Evolutionary conservation across 805 yeast genomes (phyloP).

Genomic region (Yarrowia porcina): DNA sequence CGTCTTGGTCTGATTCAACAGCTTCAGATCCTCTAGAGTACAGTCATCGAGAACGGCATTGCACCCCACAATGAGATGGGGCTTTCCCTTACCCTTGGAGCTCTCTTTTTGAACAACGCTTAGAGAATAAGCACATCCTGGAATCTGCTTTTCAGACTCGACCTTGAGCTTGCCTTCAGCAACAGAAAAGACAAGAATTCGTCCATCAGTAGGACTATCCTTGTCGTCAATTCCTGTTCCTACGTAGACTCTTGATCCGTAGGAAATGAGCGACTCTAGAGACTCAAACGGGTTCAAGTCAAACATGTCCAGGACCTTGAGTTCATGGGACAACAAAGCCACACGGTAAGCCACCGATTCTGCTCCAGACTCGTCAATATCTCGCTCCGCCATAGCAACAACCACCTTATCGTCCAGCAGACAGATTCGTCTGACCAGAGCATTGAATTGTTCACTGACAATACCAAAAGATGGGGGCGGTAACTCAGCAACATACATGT

Average conservation of each 20-base stretch:
- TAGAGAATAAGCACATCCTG: slow-evolving; percentile 21
- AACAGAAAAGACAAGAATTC: neutral
- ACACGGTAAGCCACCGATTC: neutral
- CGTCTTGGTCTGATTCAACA: neutral
- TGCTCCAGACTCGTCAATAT: neutral
- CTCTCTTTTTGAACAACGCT: neutral
- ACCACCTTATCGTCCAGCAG: neutral
- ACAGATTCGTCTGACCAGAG: slow-evolving; percentile 6
- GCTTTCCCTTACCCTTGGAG: neutral
- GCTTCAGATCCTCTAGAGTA: neutral
- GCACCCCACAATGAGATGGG: neutral
- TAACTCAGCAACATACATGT: slow-evolving; percentile 1
- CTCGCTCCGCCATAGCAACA: slow-evolving; percentile 12
- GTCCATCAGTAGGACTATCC: slow-evolving; percentile 8
- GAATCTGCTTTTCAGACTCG: neutral
- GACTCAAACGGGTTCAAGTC: slow-evolving; percentile 3
- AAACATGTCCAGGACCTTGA: slow-evolving; percentile 10
- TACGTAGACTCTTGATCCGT: neutral
- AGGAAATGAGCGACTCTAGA: neutral
- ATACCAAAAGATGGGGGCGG: neutral
- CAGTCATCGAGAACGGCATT: neutral
- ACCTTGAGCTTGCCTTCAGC: neutral
- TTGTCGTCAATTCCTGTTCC: slow-evolving; percentile 14
- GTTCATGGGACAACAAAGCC: neutral
- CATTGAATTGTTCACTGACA: slow-evolving; percentile 16